These are phyloP conservation scores for Diaporthe humulicola DNA, from an alignment of 2,329 filamentous ascomycete genomes.

Conservation along the genomic window DNA sequence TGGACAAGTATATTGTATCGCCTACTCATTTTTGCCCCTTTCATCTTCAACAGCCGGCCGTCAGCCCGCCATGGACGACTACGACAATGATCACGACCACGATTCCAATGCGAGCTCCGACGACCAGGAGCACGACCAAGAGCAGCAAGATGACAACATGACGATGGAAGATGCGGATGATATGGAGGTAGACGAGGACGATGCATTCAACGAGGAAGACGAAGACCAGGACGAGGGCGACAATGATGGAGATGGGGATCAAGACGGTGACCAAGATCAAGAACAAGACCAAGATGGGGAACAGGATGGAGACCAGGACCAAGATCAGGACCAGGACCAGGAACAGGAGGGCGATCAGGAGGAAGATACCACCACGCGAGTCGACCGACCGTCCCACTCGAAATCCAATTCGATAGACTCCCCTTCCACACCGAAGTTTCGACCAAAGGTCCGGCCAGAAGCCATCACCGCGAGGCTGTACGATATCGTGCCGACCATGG, in stretches of 20 bases:
- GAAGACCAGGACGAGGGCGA: conserved; percentile 44
- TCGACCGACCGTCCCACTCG: conserved; percentile 38
- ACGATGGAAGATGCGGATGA: conserved; percentile 52
- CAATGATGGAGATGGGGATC: conserved; percentile 55
- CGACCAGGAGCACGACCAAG: conserved; percentile 59
- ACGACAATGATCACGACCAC: conserved; percentile 48
- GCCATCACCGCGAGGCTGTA: conserved; percentile 85
- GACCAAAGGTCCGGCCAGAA: conserved; percentile 79
- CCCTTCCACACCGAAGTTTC: conserved; percentile 55
- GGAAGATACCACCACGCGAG: conserved; percentile 38
- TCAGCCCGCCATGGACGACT: conserved; percentile 53
- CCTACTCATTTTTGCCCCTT: neutral
- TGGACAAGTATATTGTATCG: neutral
- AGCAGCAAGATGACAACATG: conserved; percentile 48
- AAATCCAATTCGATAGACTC: conserved; percentile 47
- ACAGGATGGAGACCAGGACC: conserved; percentile 57
- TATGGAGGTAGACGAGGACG: conserved; percentile 52
- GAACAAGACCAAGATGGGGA: conserved; percentile 53
- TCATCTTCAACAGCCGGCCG: neutral
- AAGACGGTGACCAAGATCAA: conserved; percentile 51
- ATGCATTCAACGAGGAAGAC: conserved; percentile 54
- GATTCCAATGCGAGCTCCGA: conserved; percentile 59
- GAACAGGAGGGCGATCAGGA: conserved; percentile 41
- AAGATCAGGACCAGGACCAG: conserved; percentile 49
- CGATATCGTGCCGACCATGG: conserved; percentile 97